Evolutionary conservation across 345 rosid species (phyloP).

Genomic region (Bruguiera parviflora): DNA sequence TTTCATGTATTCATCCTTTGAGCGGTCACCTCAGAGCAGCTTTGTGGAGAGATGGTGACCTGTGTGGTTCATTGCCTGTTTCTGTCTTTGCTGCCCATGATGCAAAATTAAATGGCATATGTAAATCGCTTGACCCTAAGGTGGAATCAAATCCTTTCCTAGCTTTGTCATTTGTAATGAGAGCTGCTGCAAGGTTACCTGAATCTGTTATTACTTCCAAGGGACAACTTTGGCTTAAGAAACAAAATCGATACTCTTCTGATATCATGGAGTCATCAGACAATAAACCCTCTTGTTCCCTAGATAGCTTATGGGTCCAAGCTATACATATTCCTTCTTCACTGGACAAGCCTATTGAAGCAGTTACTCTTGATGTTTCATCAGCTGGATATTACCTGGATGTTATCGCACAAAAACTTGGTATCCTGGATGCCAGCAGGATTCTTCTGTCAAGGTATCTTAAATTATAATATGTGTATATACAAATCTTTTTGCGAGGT

Average conservation of each 20-base stretch:
- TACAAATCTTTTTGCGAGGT: neutral
- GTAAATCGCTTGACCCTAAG: slow-evolving; percentile 60
- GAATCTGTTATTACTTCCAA: slow-evolving; percentile 41
- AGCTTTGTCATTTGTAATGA: slow-evolving; percentile 50
- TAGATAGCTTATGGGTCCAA: slow-evolving; percentile 23
- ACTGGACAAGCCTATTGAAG: slow-evolving; percentile 40
- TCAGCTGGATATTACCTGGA: slow-evolving; percentile 64
- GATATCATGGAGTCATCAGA: slow-evolving; percentile 39
- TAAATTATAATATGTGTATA: slow-evolving; percentile 3
- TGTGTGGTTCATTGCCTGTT: slow-evolving; percentile 61
- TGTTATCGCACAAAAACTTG: slow-evolving; percentile 58
- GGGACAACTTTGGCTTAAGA: slow-evolving; percentile 47
- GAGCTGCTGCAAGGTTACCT: slow-evolving; percentile 59
- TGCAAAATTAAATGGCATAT: slow-evolving; percentile 53
- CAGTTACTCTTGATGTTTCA: slow-evolving; percentile 42
- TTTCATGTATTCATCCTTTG: slow-evolving; percentile 60
- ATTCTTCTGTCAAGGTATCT: slow-evolving; percentile 74
- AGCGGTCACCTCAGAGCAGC: slow-evolving; percentile 79
- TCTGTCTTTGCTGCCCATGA: slow-evolving; percentile 70
- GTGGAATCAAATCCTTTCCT: slow-evolving; percentile 60
- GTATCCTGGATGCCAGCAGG: slow-evolving; percentile 54
- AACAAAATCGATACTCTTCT: slow-evolving; percentile 50
- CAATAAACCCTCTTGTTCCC: slow-evolving; percentile 34
- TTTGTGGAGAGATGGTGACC: slow-evolving; percentile 57
- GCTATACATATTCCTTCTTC: slow-evolving; percentile 55